Base-by-base conservation (phyloP, 106 monocot genomes). In the Acorus calamus region DNA sequence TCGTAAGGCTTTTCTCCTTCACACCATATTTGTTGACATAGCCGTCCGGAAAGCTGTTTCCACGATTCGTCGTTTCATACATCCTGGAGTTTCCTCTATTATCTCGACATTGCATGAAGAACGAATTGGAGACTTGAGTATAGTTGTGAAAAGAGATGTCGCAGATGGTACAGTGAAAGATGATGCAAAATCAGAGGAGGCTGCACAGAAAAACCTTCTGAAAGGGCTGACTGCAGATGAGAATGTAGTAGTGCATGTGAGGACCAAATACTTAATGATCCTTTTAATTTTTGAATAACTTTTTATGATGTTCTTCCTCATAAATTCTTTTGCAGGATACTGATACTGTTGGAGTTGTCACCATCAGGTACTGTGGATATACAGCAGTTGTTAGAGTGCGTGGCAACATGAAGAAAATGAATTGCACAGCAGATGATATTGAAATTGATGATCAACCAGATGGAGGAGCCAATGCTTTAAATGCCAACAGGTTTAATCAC, bases 161-260 rank as follows among this genome's bases (percentile, higher is more conserved):
- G 47, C 56, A 41, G 80, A 96, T 81, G 87, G 75, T 57, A 81
- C 80, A 65, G 51, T 71, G 69, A 86, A 87, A 61, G 52, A 53
- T 2, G 78, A 76, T 11, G 77, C 82, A 45, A 90, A 82, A 71
- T 64, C 87, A 55, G 58, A 67, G 60, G 87, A 96, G 62, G 66
- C 80, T 65, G 57, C 84, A 3, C 49, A 13, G 56, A 89, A 84
- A 56, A 96, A 96, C 75, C 69, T 96, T 78, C 83, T 96, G 10
- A 96, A 96, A 69, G 94, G 94, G 45, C 56, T 96, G 46, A 87
- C 94, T 49, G 78, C 90, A 60, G 87, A 90, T 81, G 94, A 96
- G 62, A 90, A 59, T 71, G 83, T 82, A 0, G 68, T 77, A 57
- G 71, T 96, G 8, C 81, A 78, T 60, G 93, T 93, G 81, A 74